Evolutionary conservation across 2,329 filamentous ascomycete species (phyloP).

Genomic region (Claviceps pusilla): DNA sequence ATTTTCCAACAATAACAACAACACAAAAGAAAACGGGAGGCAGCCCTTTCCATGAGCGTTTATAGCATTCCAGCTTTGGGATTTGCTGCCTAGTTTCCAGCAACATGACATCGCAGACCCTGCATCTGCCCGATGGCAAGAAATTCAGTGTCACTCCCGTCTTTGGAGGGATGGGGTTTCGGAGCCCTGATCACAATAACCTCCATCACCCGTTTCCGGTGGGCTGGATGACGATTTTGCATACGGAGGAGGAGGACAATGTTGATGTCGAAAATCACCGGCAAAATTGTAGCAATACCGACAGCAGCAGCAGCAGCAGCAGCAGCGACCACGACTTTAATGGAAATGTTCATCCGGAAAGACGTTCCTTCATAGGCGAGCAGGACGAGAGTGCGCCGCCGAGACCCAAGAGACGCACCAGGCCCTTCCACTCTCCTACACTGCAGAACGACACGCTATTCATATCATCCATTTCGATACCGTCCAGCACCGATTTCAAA

Average conservation of each 20-base stretch:
- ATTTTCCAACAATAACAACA: neutral
- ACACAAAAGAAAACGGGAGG: neutral
- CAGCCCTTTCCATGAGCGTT: neutral
- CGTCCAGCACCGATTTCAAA: constrained; percentile 65
- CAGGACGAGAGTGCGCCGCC: constrained; percentile 12
- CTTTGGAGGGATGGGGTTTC: constrained; percentile 86
- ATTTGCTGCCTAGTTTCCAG: neutral
- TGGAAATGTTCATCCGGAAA: neutral
- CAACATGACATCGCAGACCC: constrained; percentile 26
- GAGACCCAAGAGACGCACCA: constrained; percentile 13
- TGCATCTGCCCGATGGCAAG: constrained; percentile 79
- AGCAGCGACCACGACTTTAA: neutral
- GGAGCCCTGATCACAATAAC: constrained; percentile 57
- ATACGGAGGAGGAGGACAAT: constrained; percentile 44
- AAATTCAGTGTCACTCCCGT: constrained; percentile 67
- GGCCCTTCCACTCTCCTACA: constrained; percentile 53
- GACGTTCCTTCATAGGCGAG: constrained; percentile 1
- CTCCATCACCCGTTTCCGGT: constrained; percentile 61
- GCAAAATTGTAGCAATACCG: neutral
- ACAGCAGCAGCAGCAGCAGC: neutral
- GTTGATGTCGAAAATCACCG: constrained; percentile 4
- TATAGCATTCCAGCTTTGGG: neutral
- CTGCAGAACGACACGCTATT: constrained; percentile 69
- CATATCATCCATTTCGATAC: constrained; percentile 82
- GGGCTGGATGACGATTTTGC: constrained; percentile 80